Evolutionary conservation across 2,329 filamentous ascomycete genomes (phyloP), one percentile per base, ranked within the genome.

Genomic region (Albophoma yamanashiensis): DNA sequence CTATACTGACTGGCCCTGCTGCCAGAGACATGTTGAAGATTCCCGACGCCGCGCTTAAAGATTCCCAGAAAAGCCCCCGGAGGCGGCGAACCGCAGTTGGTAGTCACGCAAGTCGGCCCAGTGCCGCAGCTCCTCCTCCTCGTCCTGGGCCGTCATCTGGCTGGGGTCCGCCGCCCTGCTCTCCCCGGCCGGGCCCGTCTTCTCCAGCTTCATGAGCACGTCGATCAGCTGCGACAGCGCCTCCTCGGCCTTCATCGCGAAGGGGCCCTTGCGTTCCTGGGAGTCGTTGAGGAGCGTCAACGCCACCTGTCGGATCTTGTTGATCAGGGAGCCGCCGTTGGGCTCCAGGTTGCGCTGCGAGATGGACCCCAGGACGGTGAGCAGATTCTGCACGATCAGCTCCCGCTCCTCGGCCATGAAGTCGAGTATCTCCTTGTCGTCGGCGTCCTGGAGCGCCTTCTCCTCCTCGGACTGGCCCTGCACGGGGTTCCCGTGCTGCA

Each of bases 251-350:
- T 81, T 80, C 38, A 78, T 67, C 2, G 80, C 80, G 11, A 81
- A 71, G 0, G 61, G 76, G 0, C 80, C 81, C 65, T 83, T 83
- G 20, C 79, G 75, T 60, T 82, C 79, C 0, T 75, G 74, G 4
- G 76, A 72, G 58, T 78, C 78, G 63, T 89, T 85, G 56, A 95
- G 82, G 9, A 96, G 79, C 0, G 91, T 94, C 36, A 87, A 88
- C 1, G 91, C 91, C 45, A 96, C 88, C 68, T 90, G 88, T 12
- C 91, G 88, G 65, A 96, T 90, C 77, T 96, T 95, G 76, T 85
- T 85, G 67, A 90, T 91, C n/a, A 85, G 74, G 0, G 81, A 82
- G n/a, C 75, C 76, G 22, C 82, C 82, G 62, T 84, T 84, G n/a
- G 82, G 82, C 63, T 96, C 91, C 80, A 95, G 89, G 72, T 92